These are phyloP conservation scores for Amylocarpus encephaloides DNA, from an alignment of 2,329 filamentous ascomycete species.

Conservation along the genomic window DNA sequence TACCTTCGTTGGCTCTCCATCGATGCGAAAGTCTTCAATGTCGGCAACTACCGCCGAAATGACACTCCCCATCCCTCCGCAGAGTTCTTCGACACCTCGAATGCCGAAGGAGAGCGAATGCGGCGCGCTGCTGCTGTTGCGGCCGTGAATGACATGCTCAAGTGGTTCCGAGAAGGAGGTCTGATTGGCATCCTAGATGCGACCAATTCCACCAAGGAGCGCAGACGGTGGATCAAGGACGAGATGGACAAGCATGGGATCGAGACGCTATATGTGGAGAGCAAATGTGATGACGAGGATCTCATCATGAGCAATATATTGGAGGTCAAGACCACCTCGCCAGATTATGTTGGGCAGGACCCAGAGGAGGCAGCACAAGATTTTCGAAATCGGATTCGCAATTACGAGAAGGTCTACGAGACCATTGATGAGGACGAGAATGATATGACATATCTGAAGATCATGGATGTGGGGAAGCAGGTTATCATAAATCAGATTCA, in stretches of 20 bases:
- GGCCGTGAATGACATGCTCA: conserved; percentile 86
- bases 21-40: conserved; percentile 90
- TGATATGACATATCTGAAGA: conserved; percentile 89
- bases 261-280: conserved; percentile 93
- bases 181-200: conserved; percentile 92
- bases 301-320: conserved; percentile 98
- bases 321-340: conserved; percentile 93
- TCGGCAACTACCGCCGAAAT: conserved; percentile 88
- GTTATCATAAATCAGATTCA: conserved; percentile 98
- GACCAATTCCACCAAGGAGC: conserved; percentile 88
- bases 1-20: conserved; percentile 98
- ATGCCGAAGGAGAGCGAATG: conserved; percentile 83
- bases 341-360: conserved; percentile 91
- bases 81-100: conserved; percentile 90
- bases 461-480: conserved; percentile 91
- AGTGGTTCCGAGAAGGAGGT: conserved; percentile 79
- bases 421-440: conserved; percentile 86
- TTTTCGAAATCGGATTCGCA: conserved; percentile 88
- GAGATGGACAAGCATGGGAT: conserved; percentile 68
- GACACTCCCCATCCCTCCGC: conserved; percentile 85
- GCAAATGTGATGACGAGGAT: conserved; percentile 91
- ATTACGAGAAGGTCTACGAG: conserved; percentile 96
- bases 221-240: conserved; percentile 86
- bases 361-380: conserved; percentile 85
- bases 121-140: conserved; percentile 84